These are phyloP conservation scores for Pleurozium schreberi DNA, from an alignment of 225 moss, liverwort and hornwort genomes.

Conservation along the genomic window DNA sequence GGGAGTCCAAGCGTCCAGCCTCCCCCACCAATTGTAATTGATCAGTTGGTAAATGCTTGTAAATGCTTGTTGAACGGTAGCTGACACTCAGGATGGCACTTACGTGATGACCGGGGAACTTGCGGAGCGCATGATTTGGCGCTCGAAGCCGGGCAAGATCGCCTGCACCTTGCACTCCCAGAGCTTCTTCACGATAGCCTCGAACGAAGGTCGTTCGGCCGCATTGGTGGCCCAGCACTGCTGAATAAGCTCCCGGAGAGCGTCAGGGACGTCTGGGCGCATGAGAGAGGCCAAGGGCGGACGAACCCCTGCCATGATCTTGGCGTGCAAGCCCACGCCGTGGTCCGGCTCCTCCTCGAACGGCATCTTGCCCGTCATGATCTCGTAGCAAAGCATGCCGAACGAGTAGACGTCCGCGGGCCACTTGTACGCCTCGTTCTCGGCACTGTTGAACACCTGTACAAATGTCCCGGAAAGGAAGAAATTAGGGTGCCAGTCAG, in stretches of 20 bases:
- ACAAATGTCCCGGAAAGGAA: neutral
- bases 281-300: neutral
- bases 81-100: neutral
- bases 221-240: conserved; percentile 23
- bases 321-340: neutral
- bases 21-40: neutral
- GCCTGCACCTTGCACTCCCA: conserved; percentile 19
- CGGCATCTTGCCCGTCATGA: conserved; percentile 14
- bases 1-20: neutral
- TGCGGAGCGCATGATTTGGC: neutral
- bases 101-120: neutral
- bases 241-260: neutral
- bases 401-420: conserved; percentile 24
- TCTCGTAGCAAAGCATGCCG: conserved; percentile 27
- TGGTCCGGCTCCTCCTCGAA: neutral
- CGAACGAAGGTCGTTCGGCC: neutral
- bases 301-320: neutral
- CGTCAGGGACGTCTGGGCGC: neutral
- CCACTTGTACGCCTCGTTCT: conserved; percentile 1
- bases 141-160: conserved; percentile 3
- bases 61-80: neutral
- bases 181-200: neutral
- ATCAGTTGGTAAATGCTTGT: neutral
- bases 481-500: neutral
- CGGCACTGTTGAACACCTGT: neutral